A percentile compares a stretch with the other conserved stretches of the same genome.
Evolutionary conservation across 495 filamentous ascomycete species (phyloP).

Genomic region (Apiosordaria backusii): DNA sequence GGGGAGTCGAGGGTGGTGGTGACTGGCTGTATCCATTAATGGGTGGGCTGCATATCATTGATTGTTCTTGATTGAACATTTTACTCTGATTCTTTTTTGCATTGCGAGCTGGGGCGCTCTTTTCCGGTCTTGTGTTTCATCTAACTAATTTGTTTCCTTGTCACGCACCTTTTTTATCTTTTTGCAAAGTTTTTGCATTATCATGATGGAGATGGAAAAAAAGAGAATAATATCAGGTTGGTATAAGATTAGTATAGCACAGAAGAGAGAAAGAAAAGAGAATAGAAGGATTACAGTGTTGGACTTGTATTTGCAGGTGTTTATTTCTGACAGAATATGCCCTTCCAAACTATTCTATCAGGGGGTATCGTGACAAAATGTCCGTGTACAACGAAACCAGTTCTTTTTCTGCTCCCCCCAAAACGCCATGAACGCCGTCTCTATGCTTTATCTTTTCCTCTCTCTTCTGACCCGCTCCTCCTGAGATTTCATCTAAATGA

Average conservation of each 20-base stretch:
- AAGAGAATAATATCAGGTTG: not conserved
- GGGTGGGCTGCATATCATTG: not conserved
- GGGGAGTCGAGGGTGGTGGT: not conserved
- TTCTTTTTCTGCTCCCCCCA: not conserved
- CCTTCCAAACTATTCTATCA: not conserved
- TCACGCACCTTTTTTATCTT: not conserved
- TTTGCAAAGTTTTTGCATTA: not conserved
- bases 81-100: not conserved
- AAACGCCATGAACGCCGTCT: slow-evolving; percentile 5
- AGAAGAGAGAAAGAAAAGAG: not conserved
- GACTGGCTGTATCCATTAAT: no score
- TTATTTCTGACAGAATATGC: not conserved
- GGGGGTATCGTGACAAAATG: not conserved
- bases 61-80: not conserved
- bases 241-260: not conserved
- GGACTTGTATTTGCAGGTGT: not conserved
- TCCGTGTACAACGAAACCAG: not conserved
- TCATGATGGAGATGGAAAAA: not conserved
- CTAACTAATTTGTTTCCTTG: not conserved
- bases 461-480: no score
- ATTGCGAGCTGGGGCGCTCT: not conserved
- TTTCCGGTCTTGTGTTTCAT: not conserved
- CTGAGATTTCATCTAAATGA: not conserved
- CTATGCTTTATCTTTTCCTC: not conserved
- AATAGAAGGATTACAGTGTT: not conserved